Base-by-base conservation (phyloP, 2,329 filamentous ascomycete genomes). In the Coniochaeta prunicola region DNA sequence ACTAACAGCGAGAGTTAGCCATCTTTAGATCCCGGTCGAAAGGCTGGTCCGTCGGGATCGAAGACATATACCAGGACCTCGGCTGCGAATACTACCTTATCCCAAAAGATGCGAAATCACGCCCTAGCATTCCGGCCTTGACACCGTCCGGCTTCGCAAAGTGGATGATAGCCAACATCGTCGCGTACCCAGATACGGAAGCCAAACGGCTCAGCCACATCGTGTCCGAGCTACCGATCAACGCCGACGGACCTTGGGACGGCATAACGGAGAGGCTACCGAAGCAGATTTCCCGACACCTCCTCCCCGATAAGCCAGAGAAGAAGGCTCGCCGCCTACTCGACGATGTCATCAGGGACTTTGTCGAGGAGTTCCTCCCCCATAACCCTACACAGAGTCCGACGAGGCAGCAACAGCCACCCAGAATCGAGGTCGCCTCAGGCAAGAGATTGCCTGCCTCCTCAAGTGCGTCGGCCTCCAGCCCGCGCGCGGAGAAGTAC, bases 121-220 rank as follows among this genome's bases (percentile, higher is more conserved):
- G 77, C 54, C 86, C 87, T 4, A 77, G 77, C 40, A 77, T 88
- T 28, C 88, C 88, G 0, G 83, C 81, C 1, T 73, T 91, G 26
- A 91, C 88, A 0, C 82, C 85, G 0, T 69, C 76, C n/a, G 88
- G 88, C 1, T 91, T 90, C 67, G 79, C 82, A 56, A 77, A 78
- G 57, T 96, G 90, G 87, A 85, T 89, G 76, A 87, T 84, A 1
- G 77, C 84, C 40, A 82, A 90, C 70, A 87, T 93, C 38, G 82
- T 85, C 63, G 89, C 90, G 1, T 86, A 91, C 63, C 92, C 92
- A 0, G 86, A 91, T 42, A 80, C 84, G 53, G 91, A 96, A 70
- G 87, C 85, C 59, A 79, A 82, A 45, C 84, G 92, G 10, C 76
- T 96, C 4, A 78, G 84, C 48, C 85, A 82, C 59, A 83, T 91